phyloP scores from a whole-genome alignment of 2,329 filamentous ascomycete genomes.

The Sphaerulina populicola region DNA sequence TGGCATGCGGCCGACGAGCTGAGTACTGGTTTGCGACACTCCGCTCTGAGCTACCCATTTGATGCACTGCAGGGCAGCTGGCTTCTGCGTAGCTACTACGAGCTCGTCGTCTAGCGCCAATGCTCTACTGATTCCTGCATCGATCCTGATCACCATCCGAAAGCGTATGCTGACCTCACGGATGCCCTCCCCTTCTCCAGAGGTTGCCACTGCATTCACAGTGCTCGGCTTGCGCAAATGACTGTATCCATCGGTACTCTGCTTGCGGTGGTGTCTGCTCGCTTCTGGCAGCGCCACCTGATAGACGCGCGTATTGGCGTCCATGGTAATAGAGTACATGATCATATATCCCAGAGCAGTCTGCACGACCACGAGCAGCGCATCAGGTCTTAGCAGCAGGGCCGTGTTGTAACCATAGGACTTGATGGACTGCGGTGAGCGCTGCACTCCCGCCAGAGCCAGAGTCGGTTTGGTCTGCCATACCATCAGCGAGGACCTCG shows the following conservation, averaged over 20 bases:
- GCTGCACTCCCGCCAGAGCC: conserved; percentile 73
- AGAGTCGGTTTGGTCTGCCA: conserved; percentile 96
- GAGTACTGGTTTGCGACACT: conserved; percentile 80
- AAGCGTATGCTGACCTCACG: conserved; percentile 85
- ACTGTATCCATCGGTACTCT: conserved; percentile 38
- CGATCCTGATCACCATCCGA: conserved; percentile 95
- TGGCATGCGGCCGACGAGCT: conserved; percentile 76
- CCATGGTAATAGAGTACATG: conserved; percentile 84
- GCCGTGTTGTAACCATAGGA: conserved; percentile 80
- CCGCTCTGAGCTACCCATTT: conserved; percentile 79
- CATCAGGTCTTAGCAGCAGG: conserved; percentile 81
- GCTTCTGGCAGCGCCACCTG: conserved; percentile 65
- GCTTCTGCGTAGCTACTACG: conserved; percentile 82
- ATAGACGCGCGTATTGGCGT: conserved; percentile 74
- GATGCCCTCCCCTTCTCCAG: conserved; percentile 74
- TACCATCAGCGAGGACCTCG: conserved; percentile 73
- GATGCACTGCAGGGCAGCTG: conserved; percentile 93
- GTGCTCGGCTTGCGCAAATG: conserved; percentile 21
- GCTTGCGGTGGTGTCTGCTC: conserved; percentile 41
- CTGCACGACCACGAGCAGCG: conserved; percentile 82
- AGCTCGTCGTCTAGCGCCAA: conserved; percentile 88
- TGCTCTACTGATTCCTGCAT: conserved; percentile 83
- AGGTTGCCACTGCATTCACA: conserved; percentile 44
- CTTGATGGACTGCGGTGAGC: conserved; percentile 68
- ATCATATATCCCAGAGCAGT: conserved; percentile 81